Base-by-base conservation (phyloP, 163 green algal genomes). In the Scenedesmus sp. region DNA sequence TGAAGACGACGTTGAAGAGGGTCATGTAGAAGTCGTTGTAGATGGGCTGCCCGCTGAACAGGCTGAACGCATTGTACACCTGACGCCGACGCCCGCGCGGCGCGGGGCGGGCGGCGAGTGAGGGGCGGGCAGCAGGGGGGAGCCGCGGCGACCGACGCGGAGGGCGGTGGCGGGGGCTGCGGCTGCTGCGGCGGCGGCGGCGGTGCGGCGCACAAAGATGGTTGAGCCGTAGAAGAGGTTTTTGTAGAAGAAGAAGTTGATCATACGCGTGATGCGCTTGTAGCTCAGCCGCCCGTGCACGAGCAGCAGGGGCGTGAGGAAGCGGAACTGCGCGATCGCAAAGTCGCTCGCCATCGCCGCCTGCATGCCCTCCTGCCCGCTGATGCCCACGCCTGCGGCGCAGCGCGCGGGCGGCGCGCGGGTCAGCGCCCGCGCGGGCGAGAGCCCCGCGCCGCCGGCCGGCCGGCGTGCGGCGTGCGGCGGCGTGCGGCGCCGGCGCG, bases 1-100 rank as follows among this genome's bases (percentile, higher is more conserved):
- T 96, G 85, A 97, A 97, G 56, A 97, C 76, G 26, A 97, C 89
- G 81, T 97, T 97, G 87, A 93, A 98, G 45, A 95, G 80, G 2
- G 90, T 95, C 89, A 96, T 95, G 89, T 96, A 96, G 72, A 94
- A 96, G 71, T 97, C 92, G 66, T 92, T 91, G 84, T 94, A 94
- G 53, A 89, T 87, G 18, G 83, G 63, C 60, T 84, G 81, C 50
- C 80, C 80, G 63, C 75, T 87, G 85, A 93, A 94, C 28, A 85
- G 79, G 34, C 85, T 85, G 51, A 92, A 87, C 15, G 83, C 87
- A 77, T 96, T 97, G 88, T 91, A 96, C 22, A 81, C n/a, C n/a
- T n/a, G n/a, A n/a, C n/a, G n/a, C n/a, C n/a, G n/a, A n/a, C n/a
- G n/a, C n/a, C n/a, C n/a, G n/a, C n/a, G n/a, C n/a, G n/a, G n/a